A percentile compares a stretch with the other conserved stretches of the same genome.
phyloP scores from a whole-genome alignment of 208 protist genomes.

The Trypanosoma brucei region DNA sequence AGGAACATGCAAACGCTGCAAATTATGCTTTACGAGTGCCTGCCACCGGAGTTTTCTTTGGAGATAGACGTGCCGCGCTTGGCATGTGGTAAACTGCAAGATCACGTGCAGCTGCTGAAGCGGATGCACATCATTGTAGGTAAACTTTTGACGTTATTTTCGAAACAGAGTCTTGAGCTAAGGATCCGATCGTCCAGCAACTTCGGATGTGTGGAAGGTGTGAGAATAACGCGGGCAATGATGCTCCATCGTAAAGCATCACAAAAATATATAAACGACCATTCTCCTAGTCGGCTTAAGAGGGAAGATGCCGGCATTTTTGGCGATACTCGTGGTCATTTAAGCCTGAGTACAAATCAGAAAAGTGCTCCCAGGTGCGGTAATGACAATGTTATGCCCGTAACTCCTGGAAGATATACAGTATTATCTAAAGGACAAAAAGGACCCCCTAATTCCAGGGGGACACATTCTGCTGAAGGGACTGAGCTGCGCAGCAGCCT shows the following conservation, averaged over 20 bases:
- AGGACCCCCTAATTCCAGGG: too few relatives aligned
- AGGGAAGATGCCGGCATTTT: background rate
- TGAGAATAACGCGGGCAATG: slow-evolving; percentile 24
- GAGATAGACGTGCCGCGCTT: slow-evolving; percentile 59
- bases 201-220: slow-evolving; percentile 18
- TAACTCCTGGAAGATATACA: too few relatives aligned
- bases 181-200: slow-evolving; percentile 3
- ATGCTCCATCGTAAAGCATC: slow-evolving; percentile 15
- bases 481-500: too few relatives aligned
- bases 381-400: too few relatives aligned
- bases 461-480: too few relatives aligned
- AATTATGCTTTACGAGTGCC: slow-evolving; percentile 53
- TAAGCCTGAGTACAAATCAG: too few relatives aligned
- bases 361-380: too few relatives aligned
- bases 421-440: too few relatives aligned
- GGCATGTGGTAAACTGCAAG: slow-evolving; percentile 70
- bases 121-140: slow-evolving; percentile 78
- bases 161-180: slow-evolving; percentile 40
- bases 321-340: background rate
- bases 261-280: background rate
- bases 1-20: slow-evolving; percentile 72
- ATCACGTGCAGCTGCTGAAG: slow-evolving; percentile 70
- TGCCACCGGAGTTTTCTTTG: slow-evolving; percentile 42
- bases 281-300: background rate
- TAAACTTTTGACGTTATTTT: slow-evolving; percentile 66